Percentiles rank a stretch among this genome's conserved stretches.
phyloP scores from a whole-genome alignment of 495 filamentous ascomycete species.

The Hyaloscypha bicolor region DNA sequence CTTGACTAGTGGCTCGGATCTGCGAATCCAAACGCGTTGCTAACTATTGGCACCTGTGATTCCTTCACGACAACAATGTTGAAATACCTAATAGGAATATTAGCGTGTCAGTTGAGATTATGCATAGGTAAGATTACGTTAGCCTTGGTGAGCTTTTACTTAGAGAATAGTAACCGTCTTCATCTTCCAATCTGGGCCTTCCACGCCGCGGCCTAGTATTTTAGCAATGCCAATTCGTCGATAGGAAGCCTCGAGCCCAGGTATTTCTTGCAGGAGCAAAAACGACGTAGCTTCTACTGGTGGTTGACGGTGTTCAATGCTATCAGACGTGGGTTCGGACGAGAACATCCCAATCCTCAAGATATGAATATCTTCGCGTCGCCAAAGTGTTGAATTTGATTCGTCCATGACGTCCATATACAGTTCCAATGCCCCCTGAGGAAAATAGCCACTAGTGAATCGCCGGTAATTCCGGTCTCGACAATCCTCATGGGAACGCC shows the following conservation, averaged over 20 bases:
- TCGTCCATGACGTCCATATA: not conserved
- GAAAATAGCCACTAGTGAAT: not conserved
- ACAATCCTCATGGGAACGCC: not conserved
- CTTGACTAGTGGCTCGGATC: too few species aligned
- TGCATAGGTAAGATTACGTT: too few species aligned
- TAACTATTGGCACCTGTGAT: too few species aligned
- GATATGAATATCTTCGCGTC: not conserved
- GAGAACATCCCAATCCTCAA: not conserved
- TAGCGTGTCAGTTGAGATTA: too few species aligned
- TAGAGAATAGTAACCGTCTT: slow-evolving; percentile 10
- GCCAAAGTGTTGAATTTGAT: not conserved
- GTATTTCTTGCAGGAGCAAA: slow-evolving; percentile 1
- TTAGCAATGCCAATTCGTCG: slow-evolving; percentile 12
- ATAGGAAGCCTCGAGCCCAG: not conserved
- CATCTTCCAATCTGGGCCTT: slow-evolving; percentile 9
- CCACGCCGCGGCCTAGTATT: not conserved
- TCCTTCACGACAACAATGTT: too few species aligned
- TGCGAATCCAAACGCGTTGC: too few species aligned
- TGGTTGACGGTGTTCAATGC: not conserved
- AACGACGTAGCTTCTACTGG: not conserved
- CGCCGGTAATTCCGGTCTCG: not conserved
- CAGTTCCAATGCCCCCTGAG: not conserved
- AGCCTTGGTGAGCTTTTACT: not conserved
- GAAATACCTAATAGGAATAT: too few species aligned
- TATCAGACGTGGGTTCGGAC: not conserved